Conservation (phyloP, 768 basidiomycete species). For the Russula olivacea region DNA sequence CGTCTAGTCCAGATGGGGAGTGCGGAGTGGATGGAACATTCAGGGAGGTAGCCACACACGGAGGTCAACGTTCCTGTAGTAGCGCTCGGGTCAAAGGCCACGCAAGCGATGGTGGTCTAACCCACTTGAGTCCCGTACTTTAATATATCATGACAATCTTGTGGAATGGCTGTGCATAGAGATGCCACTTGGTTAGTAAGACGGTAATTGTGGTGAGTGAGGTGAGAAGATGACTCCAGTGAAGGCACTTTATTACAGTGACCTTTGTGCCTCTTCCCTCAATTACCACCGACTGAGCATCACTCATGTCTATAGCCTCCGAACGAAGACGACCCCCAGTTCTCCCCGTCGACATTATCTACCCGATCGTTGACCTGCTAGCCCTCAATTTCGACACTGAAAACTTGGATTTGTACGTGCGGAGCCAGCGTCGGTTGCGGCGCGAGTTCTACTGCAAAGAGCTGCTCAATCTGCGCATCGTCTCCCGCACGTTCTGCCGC, state of each 20-base stretch:
- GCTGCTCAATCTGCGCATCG: constrained; percentile 7
- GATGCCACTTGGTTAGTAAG: background rate
- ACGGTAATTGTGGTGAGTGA: background rate
- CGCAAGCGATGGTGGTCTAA: background rate
- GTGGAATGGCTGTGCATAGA: background rate
- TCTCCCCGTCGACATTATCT: constrained; percentile 12
- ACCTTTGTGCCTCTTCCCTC: too few species aligned
- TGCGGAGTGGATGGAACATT: constrained; percentile 68
- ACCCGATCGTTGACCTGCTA: constrained; percentile 7
- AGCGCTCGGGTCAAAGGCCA: background rate
- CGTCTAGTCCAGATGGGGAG: constrained; percentile 87
- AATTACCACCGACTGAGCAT: background rate
- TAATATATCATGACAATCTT: background rate
- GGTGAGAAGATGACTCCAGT: background rate
- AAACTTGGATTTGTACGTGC: background rate
- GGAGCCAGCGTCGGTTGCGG: background rate
- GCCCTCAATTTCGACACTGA: background rate
- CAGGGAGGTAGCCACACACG: constrained; percentile 26
- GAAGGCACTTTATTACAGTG: too few species aligned
- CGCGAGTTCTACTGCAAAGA: constrained; percentile 1
- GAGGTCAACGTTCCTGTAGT: too few species aligned
- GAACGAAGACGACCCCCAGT: background rate
- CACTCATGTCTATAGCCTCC: background rate
- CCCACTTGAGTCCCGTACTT: background rate
- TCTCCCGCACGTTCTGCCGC: constrained; percentile 7